Base-by-base conservation (phyloP, 352 stramenopile genomes). In the Globisporangium orthogonon region DNA sequence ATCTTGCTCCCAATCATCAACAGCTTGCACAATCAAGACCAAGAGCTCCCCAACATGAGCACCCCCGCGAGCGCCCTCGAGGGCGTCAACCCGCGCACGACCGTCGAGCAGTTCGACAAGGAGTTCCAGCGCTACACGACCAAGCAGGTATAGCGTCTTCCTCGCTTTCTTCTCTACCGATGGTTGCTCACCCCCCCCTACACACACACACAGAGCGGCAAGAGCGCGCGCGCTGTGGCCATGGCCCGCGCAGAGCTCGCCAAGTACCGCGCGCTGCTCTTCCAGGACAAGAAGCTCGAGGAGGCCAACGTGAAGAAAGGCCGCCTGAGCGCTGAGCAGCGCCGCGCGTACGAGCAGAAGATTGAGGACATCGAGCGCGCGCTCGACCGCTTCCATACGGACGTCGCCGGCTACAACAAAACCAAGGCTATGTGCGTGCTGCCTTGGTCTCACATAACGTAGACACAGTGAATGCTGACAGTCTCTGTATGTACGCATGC, bases 111-210 rank as follows among this genome's bases (percentile, higher is more conserved):
- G 66, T 94, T 91, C 61, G 85, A 94, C 63, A 71, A 82, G 17
- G 85, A 94, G 67, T 94, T 94, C 64, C 79, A 88, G 64, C 78
- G 79, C 51, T 94, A 94, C 65, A 91, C 83, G 52, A 91, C 74
- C 63, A 90, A 90, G 58, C 79, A 92, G 53, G 83, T 91, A 44
- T 18, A 14, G 40, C 40, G 40, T 2, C 10, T 17, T 14, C 43
- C 43, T 48, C 18, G 15, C 7, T 30, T 48, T 48, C 9, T 48
- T 48, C 43, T 30, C 43, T 48, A 48, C 30, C 1, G 23, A 28
- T 17, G 14, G 0, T 11, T 50, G 15, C 29, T 43, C 23, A 41
- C 14, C 43, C 14, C 29, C 4, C 2, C 58, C 10, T n/a, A 11
- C 15, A 50, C 15, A 4, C 45, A 44, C 43, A 13, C 43, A 54